phyloP scores from a whole-genome alignment of 495 filamentous ascomycete species.

The Thermochaetoides thermophila region DNA sequence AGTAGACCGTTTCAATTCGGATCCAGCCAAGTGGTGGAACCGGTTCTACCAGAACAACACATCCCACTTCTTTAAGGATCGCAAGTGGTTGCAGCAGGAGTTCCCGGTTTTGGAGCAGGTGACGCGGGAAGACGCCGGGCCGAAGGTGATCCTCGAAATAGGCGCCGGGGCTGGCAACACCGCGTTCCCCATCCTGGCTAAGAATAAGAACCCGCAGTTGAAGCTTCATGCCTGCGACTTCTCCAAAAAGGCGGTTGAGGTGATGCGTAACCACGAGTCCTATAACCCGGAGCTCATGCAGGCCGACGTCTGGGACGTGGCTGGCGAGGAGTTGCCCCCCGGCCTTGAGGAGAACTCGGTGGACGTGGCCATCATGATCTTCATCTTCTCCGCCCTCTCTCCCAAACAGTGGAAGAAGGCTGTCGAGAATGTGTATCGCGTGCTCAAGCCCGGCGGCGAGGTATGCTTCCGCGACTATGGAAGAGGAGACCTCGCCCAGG shows the following conservation, averaged over 20 bases:
- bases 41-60: constrained; percentile 92
- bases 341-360: constrained; percentile 60
- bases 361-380: constrained; percentile 85
- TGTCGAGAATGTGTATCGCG: constrained; percentile 61
- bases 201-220: constrained; percentile 66
- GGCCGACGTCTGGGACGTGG: constrained; percentile 87
- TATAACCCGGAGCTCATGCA: constrained; percentile 50
- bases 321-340: constrained; percentile 54
- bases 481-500: constrained; percentile 86
- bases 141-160: constrained; percentile 62
- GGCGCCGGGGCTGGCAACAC: constrained; percentile 95
- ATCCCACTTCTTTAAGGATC: constrained; percentile 94
- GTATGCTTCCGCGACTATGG: constrained; percentile 94
- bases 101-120: constrained; percentile 70
- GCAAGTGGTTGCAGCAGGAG: constrained; percentile 91
- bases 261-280: constrained; percentile 59
- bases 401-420: constrained; percentile 75
- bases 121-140: constrained; percentile 45
- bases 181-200: constrained; percentile 70
- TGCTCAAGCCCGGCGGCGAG: constrained; percentile 77
- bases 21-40: constrained; percentile 94
- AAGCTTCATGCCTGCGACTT: constrained; percentile 88
- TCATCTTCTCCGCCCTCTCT: constrained; percentile 86
- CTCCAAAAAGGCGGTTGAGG: constrained; percentile 74
- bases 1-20: constrained; percentile 61